Evolutionary conservation across 495 filamentous ascomycete genomes (phyloP).

Genomic region (Penicillium antarcticum): DNA sequence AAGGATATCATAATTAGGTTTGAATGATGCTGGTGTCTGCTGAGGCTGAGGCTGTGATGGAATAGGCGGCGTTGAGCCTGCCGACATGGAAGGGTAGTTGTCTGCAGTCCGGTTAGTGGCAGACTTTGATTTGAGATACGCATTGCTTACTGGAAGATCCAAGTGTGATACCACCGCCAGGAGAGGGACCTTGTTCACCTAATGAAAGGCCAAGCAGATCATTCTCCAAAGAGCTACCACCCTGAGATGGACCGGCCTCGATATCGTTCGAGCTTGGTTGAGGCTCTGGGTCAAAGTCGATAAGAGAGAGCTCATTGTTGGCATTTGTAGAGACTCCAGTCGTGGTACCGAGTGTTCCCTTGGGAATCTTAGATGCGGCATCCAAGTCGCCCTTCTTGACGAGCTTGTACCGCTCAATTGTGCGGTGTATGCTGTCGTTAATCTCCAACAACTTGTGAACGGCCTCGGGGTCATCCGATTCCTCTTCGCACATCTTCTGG

Average conservation of each 20-base stretch:
- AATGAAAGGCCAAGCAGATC: conserved; percentile 70
- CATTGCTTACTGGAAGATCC: conserved; percentile 63
- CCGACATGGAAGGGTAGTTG: conserved; percentile 21
- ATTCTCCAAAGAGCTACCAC: conserved; percentile 51
- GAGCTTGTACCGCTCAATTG: conserved; percentile 89
- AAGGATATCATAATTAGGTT: conserved; percentile 62
- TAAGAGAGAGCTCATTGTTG: conserved; percentile 84
- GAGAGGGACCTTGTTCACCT: conserved; percentile 59
- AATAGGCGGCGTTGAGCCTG: conserved; percentile 24
- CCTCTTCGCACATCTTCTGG: conserved; percentile 98
- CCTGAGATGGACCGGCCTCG: conserved; percentile 35
- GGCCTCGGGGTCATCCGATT: conserved; percentile 93
- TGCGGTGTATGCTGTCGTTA: conserved; percentile 97
- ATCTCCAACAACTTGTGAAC: conserved; percentile 95
- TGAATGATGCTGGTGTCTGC: conserved; percentile 34
- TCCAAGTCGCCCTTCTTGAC: conserved; percentile 92
- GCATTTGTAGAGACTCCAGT: conserved; percentile 71
- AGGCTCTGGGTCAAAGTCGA: conserved; percentile 76
- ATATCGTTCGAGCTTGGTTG: conserved; percentile 52
- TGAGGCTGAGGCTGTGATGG: conserved; percentile 25
- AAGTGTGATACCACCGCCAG: conserved; percentile 80
- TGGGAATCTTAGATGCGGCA: conserved; percentile 77
- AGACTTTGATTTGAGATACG: conserved; percentile 41
- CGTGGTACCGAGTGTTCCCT: conserved; percentile 72
- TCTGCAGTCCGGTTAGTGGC: conserved; percentile 8